Evolutionary conservation across 2,329 filamentous ascomycete genomes (phyloP), one percentile per base, ranked within the genome.

Genomic region (Hypomyces rosellus): DNA sequence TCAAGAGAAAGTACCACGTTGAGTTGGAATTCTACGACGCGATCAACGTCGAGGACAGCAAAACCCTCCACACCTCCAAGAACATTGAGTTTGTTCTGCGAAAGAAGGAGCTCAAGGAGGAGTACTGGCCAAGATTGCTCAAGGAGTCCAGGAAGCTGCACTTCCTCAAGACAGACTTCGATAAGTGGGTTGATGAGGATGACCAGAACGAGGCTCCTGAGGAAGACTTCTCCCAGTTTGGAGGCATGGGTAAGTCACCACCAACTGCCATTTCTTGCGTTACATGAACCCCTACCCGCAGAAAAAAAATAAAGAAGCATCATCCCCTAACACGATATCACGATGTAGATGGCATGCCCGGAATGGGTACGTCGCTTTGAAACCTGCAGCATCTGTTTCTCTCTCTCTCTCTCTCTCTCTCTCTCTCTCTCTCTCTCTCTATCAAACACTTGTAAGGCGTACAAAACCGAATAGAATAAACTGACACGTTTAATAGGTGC

Each of bases 181-280:
- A 96, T 77, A 96, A 96, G 86, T 96, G 91, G 91, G 88, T 96
- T 64, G 91, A 96, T 61, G 89, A 96, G 82, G 91, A 99, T 67
- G 93, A 99, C 81, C 93, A 99, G 77, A 87, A 97, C 66, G 90
- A 89, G 72, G 85, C 81, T 54, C 76, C 82, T 45, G 89, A 95
- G 58, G 90, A 95, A 50, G 91, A 96, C 70, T 73, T 84, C 61
- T 81, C 79, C 57, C 77, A 83, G 67, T 84, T 81, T 60, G 81
- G 78, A 52, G 81, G 81, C 57, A 87, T 83, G 81, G 78, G 79
- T 76, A 68, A 65, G 76, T 78, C 48, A 59, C 36, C 16, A 42
- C 34, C 25, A 30, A 11, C 25, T 30, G 25, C 9, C 25, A 7
- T 8, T 30, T 30, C 25, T 30, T 11, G 25, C 6, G 9, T 11